phyloP scores from a whole-genome alignment of 2,329 filamentous ascomycete genomes.

The Alternaria panax region DNA sequence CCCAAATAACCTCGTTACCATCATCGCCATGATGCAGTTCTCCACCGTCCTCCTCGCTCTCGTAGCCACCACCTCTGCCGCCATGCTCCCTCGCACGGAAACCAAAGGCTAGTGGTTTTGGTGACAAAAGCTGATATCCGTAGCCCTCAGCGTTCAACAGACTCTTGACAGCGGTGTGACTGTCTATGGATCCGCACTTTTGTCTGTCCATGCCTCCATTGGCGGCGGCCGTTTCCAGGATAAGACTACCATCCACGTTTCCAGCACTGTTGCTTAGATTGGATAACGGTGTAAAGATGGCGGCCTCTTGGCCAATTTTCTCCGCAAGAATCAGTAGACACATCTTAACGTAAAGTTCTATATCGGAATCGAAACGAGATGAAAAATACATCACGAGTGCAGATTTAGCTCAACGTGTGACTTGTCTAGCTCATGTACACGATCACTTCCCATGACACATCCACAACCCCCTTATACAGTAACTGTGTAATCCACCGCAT shows the following conservation, averaged over 20 bases:
- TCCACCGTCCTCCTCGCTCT: background rate
- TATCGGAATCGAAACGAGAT: background rate
- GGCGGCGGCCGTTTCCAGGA: background rate
- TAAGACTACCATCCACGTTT: background rate
- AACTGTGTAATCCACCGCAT: conserved; percentile 59
- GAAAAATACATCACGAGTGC: background rate
- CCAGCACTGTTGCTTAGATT: background rate
- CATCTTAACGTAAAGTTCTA: background rate
- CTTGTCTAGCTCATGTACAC: background rate
- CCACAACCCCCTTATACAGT: conserved; percentile 37
- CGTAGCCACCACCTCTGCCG: background rate
- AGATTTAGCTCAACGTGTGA: background rate
- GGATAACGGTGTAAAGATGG: background rate
- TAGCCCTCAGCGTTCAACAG: background rate
- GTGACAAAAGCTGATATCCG: background rate
- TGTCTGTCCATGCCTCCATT: background rate
- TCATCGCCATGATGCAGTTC: background rate
- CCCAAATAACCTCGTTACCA: background rate
- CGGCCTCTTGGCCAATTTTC: background rate
- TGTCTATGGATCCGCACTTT: background rate
- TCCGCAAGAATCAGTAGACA: background rate
- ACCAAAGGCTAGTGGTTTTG: background rate
- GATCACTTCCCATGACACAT: background rate
- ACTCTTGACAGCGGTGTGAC: background rate
- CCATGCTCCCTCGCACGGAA: background rate